Evolutionary conservation across 2,329 filamentous ascomycete species (phyloP), one percentile per base, ranked within the genome.

Genomic region (Trichoderma harzianum): DNA sequence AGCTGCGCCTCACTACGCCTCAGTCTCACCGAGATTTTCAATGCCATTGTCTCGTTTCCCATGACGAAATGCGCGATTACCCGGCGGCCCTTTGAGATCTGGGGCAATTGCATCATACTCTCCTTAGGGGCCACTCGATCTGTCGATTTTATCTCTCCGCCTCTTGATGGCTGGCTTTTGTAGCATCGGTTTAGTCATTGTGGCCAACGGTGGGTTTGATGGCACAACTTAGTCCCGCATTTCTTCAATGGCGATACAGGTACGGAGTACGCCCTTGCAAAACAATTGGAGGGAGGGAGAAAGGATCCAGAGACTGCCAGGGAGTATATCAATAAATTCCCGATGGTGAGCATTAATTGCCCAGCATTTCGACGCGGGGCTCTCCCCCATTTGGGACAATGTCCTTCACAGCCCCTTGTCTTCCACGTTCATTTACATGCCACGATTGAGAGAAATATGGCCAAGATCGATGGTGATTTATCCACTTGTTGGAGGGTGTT

Each of bases 1-100:
- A 26, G 64, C 64, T 67, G 64, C 53, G 64, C 64, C 64, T 67
- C 64, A 26, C 64, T 67, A 67, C 64, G 64, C 64, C 64, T 58
- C 64, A 67, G 14, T 36, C 64, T 58, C 64, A 43, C 64, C 64
- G 51, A 67, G 64, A 43, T 67, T 67, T 43, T 58, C 32, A 39
- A 58, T 34, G 24, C 34, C 64, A 24, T 43, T 30, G 64, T 57
- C 32, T 43, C 30, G 34, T 57, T 58, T 34, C 39, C 32, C 34
- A 67, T 67, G 64, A 67, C 64, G 64, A 67, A 67, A 67, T 58
- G 18, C 24, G 24, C 53, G 51, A 30, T 58, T n/a, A 34, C 14
- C 11, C 21, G 51, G 51, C 39, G 24, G 11, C n/a, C 18, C 34
- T 18, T 36, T 21, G 36, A 21, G 32, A 67, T 67, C 64, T 32